Evolutionary conservation across 2,329 filamentous ascomycete genomes (phyloP), one percentile per base, ranked within the genome.

Genomic region (Hypomyces rosellus): DNA sequence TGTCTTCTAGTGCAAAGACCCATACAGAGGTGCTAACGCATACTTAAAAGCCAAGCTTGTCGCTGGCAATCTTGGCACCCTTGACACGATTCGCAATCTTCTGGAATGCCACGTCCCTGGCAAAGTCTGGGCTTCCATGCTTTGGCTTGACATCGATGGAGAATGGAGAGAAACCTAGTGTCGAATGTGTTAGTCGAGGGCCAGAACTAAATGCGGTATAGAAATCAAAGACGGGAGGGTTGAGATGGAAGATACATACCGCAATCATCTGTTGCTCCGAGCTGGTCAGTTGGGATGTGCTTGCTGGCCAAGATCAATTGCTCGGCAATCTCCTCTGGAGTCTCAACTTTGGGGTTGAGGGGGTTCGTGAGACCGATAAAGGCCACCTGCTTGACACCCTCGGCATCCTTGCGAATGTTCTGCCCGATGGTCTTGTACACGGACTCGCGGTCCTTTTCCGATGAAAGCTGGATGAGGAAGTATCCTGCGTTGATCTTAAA

Each of bases 221-320:
- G 3, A 30, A 30, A 30, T 30, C 5, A 4, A 13, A n/a, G 14
- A 25, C 13, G 34, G 9, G 33, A 46, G 11, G 20, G 3, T n/a
- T 12, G 25, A 5, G 5, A 36, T 14, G 36, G n/a, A 5, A 4
- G 16, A 43, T 20, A n/a, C 48, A 18, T 41, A 47, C 49, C 53
- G 30, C 53, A 55, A 34, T 55, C 48, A 36, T 55, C 50, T 12
- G 53, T 53, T 12, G 50, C 53, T 4, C 53, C 53, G 3, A 55
- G 37, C 33, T 55, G 51, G 12, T 55, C 53, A 0, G 22, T 16
- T 2, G 51, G 40, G 33, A 53, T 55, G 25, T 50, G 50, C 30
- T 50, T 42, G 36, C 50, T 46, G 4, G 53, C 53, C 5, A 43
- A 34, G 16, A 55, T 14, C 16, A 55, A 41, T 16, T 53, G 25